Conservation (phyloP, 495 filamentous ascomycete species). For the Aspergillus conjunctus region DNA sequence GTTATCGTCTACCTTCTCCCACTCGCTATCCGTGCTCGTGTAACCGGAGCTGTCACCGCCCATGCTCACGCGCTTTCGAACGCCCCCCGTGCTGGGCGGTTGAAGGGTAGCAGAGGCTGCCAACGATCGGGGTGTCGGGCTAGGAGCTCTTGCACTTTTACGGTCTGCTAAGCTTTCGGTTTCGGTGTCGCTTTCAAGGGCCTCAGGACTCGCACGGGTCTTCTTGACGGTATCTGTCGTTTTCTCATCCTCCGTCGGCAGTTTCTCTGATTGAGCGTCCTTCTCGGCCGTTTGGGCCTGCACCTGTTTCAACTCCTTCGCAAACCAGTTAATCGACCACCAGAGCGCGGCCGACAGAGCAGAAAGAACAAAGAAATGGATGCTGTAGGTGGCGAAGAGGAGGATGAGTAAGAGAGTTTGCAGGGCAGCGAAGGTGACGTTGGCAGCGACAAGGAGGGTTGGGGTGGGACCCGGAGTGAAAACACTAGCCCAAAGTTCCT, state of each 20-base stretch:
- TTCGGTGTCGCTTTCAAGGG: conserved; percentile 52
- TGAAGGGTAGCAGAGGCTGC: conserved; percentile 34
- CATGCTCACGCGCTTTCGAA: conserved; percentile 46
- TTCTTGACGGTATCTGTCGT: conserved; percentile 34
- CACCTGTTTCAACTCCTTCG: conserved; percentile 69
- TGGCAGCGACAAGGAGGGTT: conserved; percentile 86
- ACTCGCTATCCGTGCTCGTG: conserved; percentile 57
- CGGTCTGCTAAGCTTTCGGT: conserved; percentile 39
- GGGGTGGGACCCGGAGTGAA: conserved; percentile 89
- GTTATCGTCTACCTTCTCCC: conserved; percentile 56
- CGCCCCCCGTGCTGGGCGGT: conserved; percentile 28
- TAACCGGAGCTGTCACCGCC: conserved; percentile 54
- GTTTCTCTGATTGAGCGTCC: conserved; percentile 39
- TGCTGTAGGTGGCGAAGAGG: conserved; percentile 77
- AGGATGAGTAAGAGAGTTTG: conserved; percentile 77
- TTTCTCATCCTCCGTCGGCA: conserved; percentile 26
- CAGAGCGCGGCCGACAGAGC: conserved; percentile 78
- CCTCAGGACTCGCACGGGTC: conserved; percentile 33
- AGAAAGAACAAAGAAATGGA: conserved; percentile 85
- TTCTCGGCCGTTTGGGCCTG: conserved; percentile 59
- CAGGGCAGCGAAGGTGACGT: conserved; percentile 81
- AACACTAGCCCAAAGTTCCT: conserved; percentile 85
- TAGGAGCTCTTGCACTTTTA: conserved; percentile 23
- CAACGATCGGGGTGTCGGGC: conserved; percentile 25
- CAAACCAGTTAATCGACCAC: conserved; percentile 97